Evolutionary conservation across 495 filamentous ascomycete species (phyloP).

Genomic region (Talaromyces proteolyticus): DNA sequence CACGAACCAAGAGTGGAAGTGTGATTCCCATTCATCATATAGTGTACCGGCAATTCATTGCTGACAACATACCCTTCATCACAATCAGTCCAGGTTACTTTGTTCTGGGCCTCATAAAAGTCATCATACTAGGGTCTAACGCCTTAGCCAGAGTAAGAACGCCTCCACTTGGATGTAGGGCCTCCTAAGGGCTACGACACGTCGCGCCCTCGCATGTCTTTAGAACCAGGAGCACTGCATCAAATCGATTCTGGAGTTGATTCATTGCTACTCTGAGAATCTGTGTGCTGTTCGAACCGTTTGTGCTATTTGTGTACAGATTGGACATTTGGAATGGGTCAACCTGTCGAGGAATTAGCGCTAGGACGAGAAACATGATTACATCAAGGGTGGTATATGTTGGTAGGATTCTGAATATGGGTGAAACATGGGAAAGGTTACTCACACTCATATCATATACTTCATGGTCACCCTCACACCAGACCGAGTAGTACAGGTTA

Average conservation of each 20-base stretch:
- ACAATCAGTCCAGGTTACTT: conserved; percentile 27
- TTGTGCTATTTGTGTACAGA: conserved; percentile 32
- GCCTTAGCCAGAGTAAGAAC: conserved; percentile 30
- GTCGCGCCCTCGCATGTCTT: conserved; percentile 56
- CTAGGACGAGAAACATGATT: no score
- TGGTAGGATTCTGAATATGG: no score
- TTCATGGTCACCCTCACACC: conserved; percentile 61
- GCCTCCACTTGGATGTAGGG: conserved; percentile 46
- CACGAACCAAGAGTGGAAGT: neutral
- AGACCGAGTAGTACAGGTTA: conserved; percentile 58
- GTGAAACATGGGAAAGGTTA: neutral
- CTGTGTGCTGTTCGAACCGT: conserved; percentile 8
- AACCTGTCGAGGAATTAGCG: conserved; percentile 26
- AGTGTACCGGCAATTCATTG: neutral
- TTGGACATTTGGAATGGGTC: conserved; percentile 59
- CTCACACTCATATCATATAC: conserved; percentile 54
- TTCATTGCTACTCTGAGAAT: conserved; percentile 37
- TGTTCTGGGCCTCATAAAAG: conserved; percentile 13
- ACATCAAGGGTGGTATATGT: neutral
- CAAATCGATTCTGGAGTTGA: conserved; percentile 44
- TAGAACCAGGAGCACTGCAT: conserved; percentile 56
- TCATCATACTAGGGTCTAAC: conserved; percentile 8
- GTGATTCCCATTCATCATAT: neutral
- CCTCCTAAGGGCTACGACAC: conserved; percentile 54
- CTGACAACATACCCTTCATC: neutral